phyloP scores from a whole-genome alignment of 176 grass and related monocot species.

The Aechmea fasciata region DNA sequence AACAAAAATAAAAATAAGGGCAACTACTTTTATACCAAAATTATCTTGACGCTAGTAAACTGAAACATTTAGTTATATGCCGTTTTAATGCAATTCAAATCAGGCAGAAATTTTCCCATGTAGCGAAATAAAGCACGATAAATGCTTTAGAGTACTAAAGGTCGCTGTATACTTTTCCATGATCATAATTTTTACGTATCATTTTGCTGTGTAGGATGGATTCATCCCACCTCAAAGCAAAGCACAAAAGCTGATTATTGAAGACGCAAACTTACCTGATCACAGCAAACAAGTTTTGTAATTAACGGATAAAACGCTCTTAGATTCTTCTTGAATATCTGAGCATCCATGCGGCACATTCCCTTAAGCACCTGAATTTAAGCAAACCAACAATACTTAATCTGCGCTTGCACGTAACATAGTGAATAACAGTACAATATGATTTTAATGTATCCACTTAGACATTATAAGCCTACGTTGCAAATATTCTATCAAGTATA shows the following conservation, averaged over 20 bases:
- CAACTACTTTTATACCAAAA: no score
- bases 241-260: neutral
- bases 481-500: neutral
- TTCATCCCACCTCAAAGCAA: neutral
- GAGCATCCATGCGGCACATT: slow-evolving; percentile 85
- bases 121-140: no score
- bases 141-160: no score
- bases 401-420: no score
- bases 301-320: slow-evolving; percentile 95
- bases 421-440: neutral
- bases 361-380: slow-evolving; percentile 72
- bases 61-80: no score
- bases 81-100: no score
- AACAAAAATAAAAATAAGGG: no score
- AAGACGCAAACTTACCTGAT: slow-evolving; percentile 45
- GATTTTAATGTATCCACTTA: neutral
- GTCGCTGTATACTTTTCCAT: no score
- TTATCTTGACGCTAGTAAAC: no score
- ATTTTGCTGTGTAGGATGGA: no score
- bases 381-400: slow-evolving; percentile 6
- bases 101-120: neutral
- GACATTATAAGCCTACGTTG: neutral
- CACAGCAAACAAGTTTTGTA: slow-evolving; percentile 98
- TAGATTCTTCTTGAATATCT: slow-evolving; percentile 90
- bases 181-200: no score